Conservation (phyloP, 495 filamentous ascomycete species). For the Penicillium cinerascens region DNA sequence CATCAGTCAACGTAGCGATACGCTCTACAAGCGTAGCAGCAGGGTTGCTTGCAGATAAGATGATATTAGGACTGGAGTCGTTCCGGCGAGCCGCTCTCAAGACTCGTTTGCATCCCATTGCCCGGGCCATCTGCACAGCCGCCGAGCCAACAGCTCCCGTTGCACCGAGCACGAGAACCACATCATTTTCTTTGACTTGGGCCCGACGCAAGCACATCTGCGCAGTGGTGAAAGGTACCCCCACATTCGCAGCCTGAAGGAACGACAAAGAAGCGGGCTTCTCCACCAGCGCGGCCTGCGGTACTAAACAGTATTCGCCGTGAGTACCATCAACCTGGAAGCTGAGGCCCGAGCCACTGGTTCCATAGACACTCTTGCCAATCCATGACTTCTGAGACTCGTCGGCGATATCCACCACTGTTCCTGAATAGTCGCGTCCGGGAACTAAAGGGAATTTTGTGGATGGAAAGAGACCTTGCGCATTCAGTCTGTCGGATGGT, state of each 20-base stretch:
- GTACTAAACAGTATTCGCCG: slow-evolving; percentile 16
- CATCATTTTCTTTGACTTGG: slow-evolving; percentile 3
- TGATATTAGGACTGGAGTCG: slow-evolving; percentile 8
- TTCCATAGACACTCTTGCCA: slow-evolving; percentile 21
- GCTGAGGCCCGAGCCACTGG: slow-evolving; percentile 15
- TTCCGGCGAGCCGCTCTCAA: slow-evolving; percentile 12
- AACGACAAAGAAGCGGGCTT: slow-evolving; percentile 9
- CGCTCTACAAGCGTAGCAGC: not conserved
- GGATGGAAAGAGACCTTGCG: slow-evolving; percentile 31
- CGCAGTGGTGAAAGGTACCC: slow-evolving; percentile 20
- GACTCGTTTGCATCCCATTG: slow-evolving; percentile 17
- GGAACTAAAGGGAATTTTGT: slow-evolving; percentile 40
- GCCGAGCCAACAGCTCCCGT: slow-evolving; percentile 20
- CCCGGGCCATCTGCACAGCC: slow-evolving; percentile 14
- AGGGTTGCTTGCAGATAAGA: not conserved
- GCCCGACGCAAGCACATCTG: slow-evolving; percentile 12
- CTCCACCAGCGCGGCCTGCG: slow-evolving; percentile 13
- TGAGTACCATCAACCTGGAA: slow-evolving; percentile 15
- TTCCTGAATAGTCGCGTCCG: slow-evolving; percentile 33
- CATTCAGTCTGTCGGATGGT: slow-evolving; percentile 41
- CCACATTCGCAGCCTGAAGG: slow-evolving; percentile 19
- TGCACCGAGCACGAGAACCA: slow-evolving; percentile 17
- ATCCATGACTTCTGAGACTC: slow-evolving; percentile 10
- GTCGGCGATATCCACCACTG: slow-evolving; percentile 10
- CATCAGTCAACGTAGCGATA: slow-evolving; percentile 7